Base-by-base conservation (phyloP, 2,329 filamentous ascomycete species). In the Aotearoamyces nothofagi region DNA sequence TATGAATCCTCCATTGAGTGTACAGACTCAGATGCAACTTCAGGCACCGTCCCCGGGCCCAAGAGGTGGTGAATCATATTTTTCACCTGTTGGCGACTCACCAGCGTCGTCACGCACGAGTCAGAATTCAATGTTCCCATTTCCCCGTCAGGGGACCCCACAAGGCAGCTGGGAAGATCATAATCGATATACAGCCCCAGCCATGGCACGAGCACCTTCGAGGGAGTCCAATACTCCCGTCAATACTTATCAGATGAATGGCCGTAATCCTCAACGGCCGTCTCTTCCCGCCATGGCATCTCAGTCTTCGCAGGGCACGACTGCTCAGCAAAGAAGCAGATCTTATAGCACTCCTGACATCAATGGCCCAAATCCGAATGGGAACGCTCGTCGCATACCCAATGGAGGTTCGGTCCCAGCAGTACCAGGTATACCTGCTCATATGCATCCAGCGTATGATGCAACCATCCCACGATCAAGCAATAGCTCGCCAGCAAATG, bases 291-390 rank as follows among this genome's bases (percentile, higher is more conserved):
- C 70, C 11, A 76, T 82, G 65, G 61, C 73, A 10, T 58, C 61
- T 15, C 55, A 59, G 35, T 53, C 61, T 38, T 53, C 66, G 43
- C 56, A 71, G 41, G 58, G 63, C 11, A 40, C 33, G 32, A 32
- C 35, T 27, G 37, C 46, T 38, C 75, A 82, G 49, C 74, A 78
- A 46, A 69, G 84, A 40, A 77, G 81, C 56, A 71, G 90, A 39
- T 93, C 86, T 20, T 92, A 92, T 46, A 96, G 87, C 56, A 94
- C 86, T 38, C 87, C 90, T 5, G 86, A 96, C 50, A 93, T 93
- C 42, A 82, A 92, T 39, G 75, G 68, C 30, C 68, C 74, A 30
- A 64, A 67, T 38, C 68, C 74, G 30, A 64, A 67, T 38, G 64
- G 64, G 27, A 60, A 63, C 46, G 63, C 72, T 38, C 61, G 70